Conservation (phyloP, 2,329 filamentous ascomycete genomes). For the Xylaria sp. region DNA sequence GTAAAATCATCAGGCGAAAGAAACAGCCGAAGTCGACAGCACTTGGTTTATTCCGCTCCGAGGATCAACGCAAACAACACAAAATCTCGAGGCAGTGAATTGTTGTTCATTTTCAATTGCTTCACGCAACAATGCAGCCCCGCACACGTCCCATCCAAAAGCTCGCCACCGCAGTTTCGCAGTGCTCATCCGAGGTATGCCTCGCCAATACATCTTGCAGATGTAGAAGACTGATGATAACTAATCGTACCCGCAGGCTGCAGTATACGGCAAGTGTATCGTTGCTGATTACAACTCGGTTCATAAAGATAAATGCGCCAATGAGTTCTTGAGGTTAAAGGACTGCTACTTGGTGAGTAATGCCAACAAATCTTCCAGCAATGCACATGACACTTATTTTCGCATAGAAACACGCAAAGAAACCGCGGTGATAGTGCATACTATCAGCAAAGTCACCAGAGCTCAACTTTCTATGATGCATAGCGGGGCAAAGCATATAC, state of each 20-base stretch:
- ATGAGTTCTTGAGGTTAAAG: constrained; percentile 84
- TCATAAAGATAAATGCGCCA: constrained; percentile 86
- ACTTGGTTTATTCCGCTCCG: not conserved
- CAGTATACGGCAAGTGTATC: constrained; percentile 89
- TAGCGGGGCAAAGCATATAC: not conserved
- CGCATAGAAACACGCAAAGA: constrained; percentile 57
- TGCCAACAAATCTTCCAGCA: constrained; percentile 35
- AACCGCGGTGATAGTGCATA: constrained; percentile 42
- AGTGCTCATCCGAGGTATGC: constrained; percentile 60
- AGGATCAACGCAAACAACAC: not conserved
- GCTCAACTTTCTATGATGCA: not conserved
- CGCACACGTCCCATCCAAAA: constrained; percentile 58
- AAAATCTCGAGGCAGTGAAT: not conserved
- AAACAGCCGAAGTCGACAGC: not conserved
- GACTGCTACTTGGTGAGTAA: constrained; percentile 78
- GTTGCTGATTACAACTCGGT: constrained; percentile 88
- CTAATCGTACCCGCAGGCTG: constrained; percentile 60
- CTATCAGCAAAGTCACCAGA: not conserved
- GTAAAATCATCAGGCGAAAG: not conserved
- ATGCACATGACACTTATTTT: constrained; percentile 17
- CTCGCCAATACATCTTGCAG: not conserved
- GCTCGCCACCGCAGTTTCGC: constrained; percentile 58
- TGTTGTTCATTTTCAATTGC: not conserved
- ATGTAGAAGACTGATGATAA: constrained; percentile 5
- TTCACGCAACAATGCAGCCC: constrained; percentile 27